Evolutionary conservation across 2,329 filamentous ascomycete species (phyloP), one percentile per base, ranked within the genome.

Genomic region (Chaetomiaceae sp.): DNA sequence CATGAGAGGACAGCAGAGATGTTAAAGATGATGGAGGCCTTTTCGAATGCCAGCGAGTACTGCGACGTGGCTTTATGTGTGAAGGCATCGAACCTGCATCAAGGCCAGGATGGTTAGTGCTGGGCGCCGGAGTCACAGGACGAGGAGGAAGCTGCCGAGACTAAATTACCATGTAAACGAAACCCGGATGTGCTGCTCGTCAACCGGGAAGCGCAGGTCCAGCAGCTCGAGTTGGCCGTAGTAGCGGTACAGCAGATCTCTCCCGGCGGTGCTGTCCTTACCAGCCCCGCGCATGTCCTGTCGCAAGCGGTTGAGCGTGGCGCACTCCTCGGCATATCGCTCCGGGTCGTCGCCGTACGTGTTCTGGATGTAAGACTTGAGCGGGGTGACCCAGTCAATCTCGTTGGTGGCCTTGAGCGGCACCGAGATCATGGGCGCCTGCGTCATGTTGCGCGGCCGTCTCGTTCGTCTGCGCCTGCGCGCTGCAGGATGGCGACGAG

Each of bases 101-200:
- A 44, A 56, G n/a, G n/a, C n/a, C n/a, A 15, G 9, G 11, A n/a
- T 22, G 9, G 47, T 54, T 29, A 62, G 55, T 47, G 45, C 19
- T 3, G 9, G 22, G 5, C 39, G 15, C 11, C 7, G 18, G 4
- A 27, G 8, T 12, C 17, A 2, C 29, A 20, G 18, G 14, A 38
- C n/a, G 22, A 29, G n/a, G 17, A 14, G 14, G 29, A n/a, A 6
- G 6, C 22, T 24, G 22, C 6, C 6, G 22, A 24, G 6, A 29
- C n/a, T 8, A 34, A 35, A 30, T 53, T 78, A 95, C 93, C 93
- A 98, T 55, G 91, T 97, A 65, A 98, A 98, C 7, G 87, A 88
- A 60, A 98, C 95, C 71, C 97, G 97, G 71, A 98, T 97, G 63
- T 98, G 91, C 62, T 95, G 93, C 71, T 98, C 93, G 59, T 98